Evolutionary conservation across 2,329 filamentous ascomycete species (phyloP).

Genomic region (Penicillium concentricum): DNA sequence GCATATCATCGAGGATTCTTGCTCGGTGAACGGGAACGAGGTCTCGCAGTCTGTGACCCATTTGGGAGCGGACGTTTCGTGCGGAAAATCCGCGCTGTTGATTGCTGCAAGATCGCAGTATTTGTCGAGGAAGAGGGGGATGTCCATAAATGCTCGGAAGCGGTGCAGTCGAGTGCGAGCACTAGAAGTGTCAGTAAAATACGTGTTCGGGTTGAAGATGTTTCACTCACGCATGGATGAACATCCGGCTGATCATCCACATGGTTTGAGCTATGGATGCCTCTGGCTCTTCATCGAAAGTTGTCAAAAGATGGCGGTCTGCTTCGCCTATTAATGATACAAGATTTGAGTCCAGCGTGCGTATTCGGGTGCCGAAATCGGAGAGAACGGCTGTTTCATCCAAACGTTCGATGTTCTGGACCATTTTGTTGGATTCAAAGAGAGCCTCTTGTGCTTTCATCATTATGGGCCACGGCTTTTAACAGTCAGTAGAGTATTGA

Average conservation of each 20-base stretch:
- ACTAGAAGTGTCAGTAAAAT: conserved; percentile 3
- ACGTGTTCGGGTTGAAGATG: neutral
- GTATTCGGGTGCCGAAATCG: conserved; percentile 10
- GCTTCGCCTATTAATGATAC: conserved; percentile 11
- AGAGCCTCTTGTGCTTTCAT: conserved; percentile 22
- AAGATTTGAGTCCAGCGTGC: conserved; percentile 13
- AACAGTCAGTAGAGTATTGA: neutral
- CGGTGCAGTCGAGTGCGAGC: conserved; percentile 24
- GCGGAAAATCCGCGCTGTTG: conserved; percentile 10
- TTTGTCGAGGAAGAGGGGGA: conserved; percentile 25
- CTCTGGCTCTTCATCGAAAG: conserved; percentile 17
- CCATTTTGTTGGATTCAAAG: conserved; percentile 11
- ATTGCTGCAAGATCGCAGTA: conserved; percentile 25
- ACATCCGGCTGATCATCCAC: conserved; percentile 17
- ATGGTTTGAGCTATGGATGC: conserved; percentile 15
- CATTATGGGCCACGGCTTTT: conserved; percentile 24
- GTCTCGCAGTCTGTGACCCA: conserved; percentile 11
- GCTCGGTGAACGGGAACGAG: conserved; percentile 25
- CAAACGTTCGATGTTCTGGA: conserved; percentile 15
- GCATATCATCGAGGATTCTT: conserved; percentile 25
- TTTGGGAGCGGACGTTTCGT: neutral
- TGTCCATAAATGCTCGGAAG: conserved; percentile 26
- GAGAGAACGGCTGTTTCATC: neutral
- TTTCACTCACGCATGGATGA: conserved; percentile 20
- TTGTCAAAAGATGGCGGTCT: conserved; percentile 15